These are phyloP conservation scores for Stereocaulon alpinum DNA, from an alignment of 495 filamentous ascomycete genomes.

Conservation along the genomic window DNA sequence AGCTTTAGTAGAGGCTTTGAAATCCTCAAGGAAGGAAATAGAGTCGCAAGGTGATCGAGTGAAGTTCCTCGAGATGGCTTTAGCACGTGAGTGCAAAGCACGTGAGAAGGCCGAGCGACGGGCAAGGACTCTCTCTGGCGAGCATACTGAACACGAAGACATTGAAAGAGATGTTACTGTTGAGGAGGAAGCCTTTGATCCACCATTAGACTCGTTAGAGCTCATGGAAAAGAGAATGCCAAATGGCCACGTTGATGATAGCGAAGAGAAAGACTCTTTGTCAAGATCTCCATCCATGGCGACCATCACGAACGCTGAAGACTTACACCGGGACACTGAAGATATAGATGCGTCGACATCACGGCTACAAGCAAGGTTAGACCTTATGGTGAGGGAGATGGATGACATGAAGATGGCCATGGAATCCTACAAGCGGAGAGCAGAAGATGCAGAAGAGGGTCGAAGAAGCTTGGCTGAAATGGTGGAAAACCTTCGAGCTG, in stretches of 20 bases:
- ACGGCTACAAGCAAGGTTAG: slow-evolving; percentile 60
- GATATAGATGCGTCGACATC: slow-evolving; percentile 29
- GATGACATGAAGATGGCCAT: slow-evolving; percentile 71
- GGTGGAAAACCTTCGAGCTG: slow-evolving; percentile 65
- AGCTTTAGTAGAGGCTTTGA: slow-evolving; percentile 70
- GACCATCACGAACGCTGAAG: slow-evolving; percentile 32
- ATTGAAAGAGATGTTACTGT: slow-evolving; percentile 18
- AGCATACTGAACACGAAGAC: slow-evolving; percentile 22
- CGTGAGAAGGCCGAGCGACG: slow-evolving; percentile 75
- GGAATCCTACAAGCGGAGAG: slow-evolving; percentile 62
- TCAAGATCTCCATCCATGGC: slow-evolving; percentile 24
- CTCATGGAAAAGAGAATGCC: slow-evolving; percentile 14
- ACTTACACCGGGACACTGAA: slow-evolving; percentile 31
- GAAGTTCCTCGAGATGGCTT: slow-evolving; percentile 67
- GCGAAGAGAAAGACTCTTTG: slow-evolving; percentile 22
- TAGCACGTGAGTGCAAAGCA: slow-evolving; percentile 69
- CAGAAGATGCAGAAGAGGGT: slow-evolving; percentile 72
- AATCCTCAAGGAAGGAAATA: slow-evolving; percentile 66
- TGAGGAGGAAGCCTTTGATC: slow-evolving; percentile 29
- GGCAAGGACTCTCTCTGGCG: slow-evolving; percentile 54
- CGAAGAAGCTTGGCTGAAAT: slow-evolving; percentile 75
- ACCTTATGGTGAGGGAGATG: slow-evolving; percentile 74
- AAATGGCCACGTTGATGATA: slow-evolving; percentile 12
- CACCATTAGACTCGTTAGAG: slow-evolving; percentile 22
- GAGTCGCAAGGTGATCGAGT: slow-evolving; percentile 68